These are phyloP conservation scores for Hibiscus syriacus DNA, from an alignment of 345 rosid species.

Conservation along the genomic window DNA sequence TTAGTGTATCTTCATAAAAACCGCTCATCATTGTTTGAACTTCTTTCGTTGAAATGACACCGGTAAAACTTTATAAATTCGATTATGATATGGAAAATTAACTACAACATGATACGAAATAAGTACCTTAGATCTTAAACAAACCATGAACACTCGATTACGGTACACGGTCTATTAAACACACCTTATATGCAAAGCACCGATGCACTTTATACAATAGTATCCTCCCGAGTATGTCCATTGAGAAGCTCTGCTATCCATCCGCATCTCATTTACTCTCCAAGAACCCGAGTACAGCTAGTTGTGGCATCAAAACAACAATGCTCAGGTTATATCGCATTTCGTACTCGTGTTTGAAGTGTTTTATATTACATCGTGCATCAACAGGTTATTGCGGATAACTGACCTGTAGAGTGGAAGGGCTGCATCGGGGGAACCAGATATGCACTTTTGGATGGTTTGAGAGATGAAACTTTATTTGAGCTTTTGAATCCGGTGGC, in stretches of 20 bases:
- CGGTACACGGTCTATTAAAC: not conserved
- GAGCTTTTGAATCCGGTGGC: constrained; percentile 33
- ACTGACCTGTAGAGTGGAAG: constrained; percentile 30
- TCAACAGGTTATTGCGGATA: not conserved
- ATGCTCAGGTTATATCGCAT: not conserved
- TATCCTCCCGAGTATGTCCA: constrained; percentile 8
- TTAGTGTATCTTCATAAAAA: constrained; percentile 15
- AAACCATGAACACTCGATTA: not conserved
- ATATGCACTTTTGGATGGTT: constrained; percentile 16
- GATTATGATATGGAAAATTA: no score
- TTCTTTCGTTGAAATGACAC: no score
- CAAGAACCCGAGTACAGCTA: constrained; percentile 20
- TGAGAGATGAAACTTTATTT: constrained; percentile 20
- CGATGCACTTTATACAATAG: constrained; percentile 19
- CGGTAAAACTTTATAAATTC: no score
- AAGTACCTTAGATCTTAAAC: not conserved
- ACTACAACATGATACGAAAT: no score
- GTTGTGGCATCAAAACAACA: constrained; percentile 18
- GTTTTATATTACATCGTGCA: not conserved
- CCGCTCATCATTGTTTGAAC: no score
- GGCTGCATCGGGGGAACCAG: constrained; percentile 7
- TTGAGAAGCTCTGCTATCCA: constrained; percentile 25
- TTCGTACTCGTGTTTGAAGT: not conserved
- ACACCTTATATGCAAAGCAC: constrained; percentile 10
- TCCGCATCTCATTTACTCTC: constrained; percentile 23